Percentiles rank a stretch among this genome's conserved stretches.
These are phyloP conservation scores for Solanum chaucha DNA, from an alignment of 257 asterid genomes.

Conservation along the genomic window DNA sequence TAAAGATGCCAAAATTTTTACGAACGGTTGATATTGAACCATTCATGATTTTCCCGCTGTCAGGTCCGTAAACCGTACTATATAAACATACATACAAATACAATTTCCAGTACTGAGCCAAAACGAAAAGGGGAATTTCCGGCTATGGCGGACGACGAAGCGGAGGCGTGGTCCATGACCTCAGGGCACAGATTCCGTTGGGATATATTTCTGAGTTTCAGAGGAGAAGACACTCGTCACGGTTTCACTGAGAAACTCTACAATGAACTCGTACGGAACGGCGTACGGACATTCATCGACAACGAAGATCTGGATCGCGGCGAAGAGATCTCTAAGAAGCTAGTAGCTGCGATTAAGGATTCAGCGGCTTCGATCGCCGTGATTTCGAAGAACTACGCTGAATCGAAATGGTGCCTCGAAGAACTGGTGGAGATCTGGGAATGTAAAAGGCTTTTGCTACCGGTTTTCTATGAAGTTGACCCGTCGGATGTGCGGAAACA, in stretches of 20 bases:
- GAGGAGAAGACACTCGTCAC: constrained; percentile 20
- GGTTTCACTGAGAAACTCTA: constrained; percentile 12
- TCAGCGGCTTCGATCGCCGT: constrained; percentile 21
- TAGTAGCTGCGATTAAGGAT: constrained; percentile 8
- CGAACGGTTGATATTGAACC: too few relatives aligned
- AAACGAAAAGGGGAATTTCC: background rate
- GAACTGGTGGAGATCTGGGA: constrained; percentile 13
- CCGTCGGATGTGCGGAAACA: constrained; percentile 23
- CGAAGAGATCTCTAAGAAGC: constrained; percentile 8
- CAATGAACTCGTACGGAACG: constrained; percentile 7
- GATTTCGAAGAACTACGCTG: constrained; percentile 15
- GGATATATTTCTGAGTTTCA: constrained; percentile 25
- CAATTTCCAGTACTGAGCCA: background rate
- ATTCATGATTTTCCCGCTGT: background rate
- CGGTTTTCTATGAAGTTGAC: constrained; percentile 16
- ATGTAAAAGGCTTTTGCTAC: constrained; percentile 3
- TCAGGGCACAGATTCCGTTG: constrained; percentile 7
- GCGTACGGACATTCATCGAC: constrained; percentile 18
- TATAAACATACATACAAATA: background rate
- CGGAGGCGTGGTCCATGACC: background rate
- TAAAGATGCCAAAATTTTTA: too few relatives aligned
- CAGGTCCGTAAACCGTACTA: background rate
- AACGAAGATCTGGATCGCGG: constrained; percentile 9
- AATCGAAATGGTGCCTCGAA: constrained; percentile 22
- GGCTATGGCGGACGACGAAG: background rate